Evolutionary conservation across 352 stramenopile species (phyloP), one percentile per base, ranked within the genome.

Genomic region (Globisporangium heterothallicum): DNA sequence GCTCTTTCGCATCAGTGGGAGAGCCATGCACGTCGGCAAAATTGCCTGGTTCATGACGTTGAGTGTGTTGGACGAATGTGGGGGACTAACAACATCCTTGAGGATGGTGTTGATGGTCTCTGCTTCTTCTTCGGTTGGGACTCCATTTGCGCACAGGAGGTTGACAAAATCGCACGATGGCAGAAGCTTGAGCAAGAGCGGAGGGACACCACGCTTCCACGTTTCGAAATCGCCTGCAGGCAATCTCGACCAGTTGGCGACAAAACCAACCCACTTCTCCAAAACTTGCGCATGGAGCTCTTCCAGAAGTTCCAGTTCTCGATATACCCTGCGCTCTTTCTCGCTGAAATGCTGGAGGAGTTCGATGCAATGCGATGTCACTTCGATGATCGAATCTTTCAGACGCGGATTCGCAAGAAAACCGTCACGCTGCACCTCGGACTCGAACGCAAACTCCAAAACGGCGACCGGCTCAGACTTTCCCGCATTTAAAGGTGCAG

Each of bases 371-470:
- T 49, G 32, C 19, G 41, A 22, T 29, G 32, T 26, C 6, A 27
- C 21, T 10, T 52, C 22, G 3, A 41, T 22, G 8, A 53, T 32
- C 0, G 18, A 14, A 22, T n/a, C 16, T 6, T 21, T 0, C 18
- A 62, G 13, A 6, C 4, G 13, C 1, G 24, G 26, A 24, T 62
- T 42, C 5, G 18, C 21, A 21, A 48, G 12, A 27, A 62, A 57
- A 18, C 34, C 43, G 12, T 56, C 30, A 14, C 32, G 41, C 26
- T 56, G 47, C 10, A 25, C 18, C 24, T 62, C 40, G 29, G 41
- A 49, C 25, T 26, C 55, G 12, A 62, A 62, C 6, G 40, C 55
- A 40, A 62, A 51, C 41, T 62, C 41, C 16, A 62, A 22, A 8
- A 62, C 34, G 22, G 46, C 55, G 4, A 34, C 13, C 7, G 35